Evolutionary conservation across 2,329 filamentous ascomycete genomes (phyloP).

Genomic region (Herpotrichia juniperi): DNA sequence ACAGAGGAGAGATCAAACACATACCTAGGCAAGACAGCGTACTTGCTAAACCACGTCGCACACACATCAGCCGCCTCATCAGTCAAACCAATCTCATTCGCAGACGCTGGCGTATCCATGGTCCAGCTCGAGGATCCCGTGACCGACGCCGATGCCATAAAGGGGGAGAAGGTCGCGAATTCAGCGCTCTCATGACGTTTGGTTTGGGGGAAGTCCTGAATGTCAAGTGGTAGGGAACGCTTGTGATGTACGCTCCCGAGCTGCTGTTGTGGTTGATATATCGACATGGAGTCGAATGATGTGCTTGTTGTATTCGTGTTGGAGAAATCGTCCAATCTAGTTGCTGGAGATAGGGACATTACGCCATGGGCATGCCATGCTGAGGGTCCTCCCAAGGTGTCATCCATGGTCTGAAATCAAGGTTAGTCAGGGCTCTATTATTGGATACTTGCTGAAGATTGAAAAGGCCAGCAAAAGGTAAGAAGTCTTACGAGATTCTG

Average conservation of each 20-base stretch:
- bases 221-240: conserved; percentile 37
- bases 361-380: conserved; percentile 30
- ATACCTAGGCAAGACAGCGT: conserved; percentile 39
- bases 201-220: conserved; percentile 37
- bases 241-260: conserved; percentile 23
- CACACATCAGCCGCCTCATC: conserved; percentile 47
- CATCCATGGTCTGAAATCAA: conserved; percentile 35
- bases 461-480: conserved; percentile 1
- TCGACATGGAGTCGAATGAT: conserved; percentile 28
- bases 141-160: conserved; percentile 21
- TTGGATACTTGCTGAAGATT: neutral
- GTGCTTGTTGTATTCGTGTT: conserved; percentile 32
- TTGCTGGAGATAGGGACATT: conserved; percentile 14
- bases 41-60: conserved; percentile 46
- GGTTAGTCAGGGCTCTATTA: neutral
- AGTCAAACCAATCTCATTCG: conserved; percentile 31
- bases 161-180: conserved; percentile 30
- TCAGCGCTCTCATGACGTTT: conserved; percentile 39
- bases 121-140: conserved; percentile 31
- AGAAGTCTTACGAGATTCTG: conserved; percentile 35
- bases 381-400: conserved; percentile 34
- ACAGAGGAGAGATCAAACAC: neutral
- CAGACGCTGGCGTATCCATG: conserved; percentile 28
- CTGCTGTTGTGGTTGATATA: conserved; percentile 24
- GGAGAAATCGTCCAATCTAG: conserved; percentile 25